A percentile compares a stretch with the other conserved stretches of the same genome.
Conservation (phyloP, 805 yeast genomes). For the Saturnispora gosingensis region DNA sequence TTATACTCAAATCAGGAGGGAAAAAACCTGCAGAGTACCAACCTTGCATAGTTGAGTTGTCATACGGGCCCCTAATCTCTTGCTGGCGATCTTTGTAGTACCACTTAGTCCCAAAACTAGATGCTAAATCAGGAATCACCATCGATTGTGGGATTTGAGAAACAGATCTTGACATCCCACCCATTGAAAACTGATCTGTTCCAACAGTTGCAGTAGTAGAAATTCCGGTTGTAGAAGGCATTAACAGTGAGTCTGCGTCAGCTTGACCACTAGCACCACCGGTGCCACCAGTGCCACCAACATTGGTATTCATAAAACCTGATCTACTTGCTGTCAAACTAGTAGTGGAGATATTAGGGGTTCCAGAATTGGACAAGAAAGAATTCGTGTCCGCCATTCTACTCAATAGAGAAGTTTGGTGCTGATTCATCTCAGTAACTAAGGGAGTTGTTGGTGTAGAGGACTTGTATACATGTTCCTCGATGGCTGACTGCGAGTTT, state of each 20-base stretch:
- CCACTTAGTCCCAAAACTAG: conserved; percentile 35
- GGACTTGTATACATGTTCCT: conserved; percentile 12
- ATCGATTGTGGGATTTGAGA: not conserved
- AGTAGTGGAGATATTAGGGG: not conserved
- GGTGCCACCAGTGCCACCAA: not conserved
- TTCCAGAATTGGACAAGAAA: not conserved
- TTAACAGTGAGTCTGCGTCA: not conserved
- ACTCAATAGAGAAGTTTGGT: not conserved
- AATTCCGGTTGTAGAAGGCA: not conserved
- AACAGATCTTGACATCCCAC: not conserved
- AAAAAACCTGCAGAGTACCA: conserved; percentile 64
- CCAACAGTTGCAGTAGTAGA: not conserved
- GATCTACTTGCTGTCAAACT: not conserved
- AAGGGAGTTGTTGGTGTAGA: not conserved
- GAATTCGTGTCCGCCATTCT: not conserved
- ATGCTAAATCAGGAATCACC: not conserved
- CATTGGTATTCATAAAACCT: not conserved
- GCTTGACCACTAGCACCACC: not conserved
- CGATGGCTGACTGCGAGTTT: conserved; percentile 34
- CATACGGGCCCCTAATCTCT: conserved; percentile 74
- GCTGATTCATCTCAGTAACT: not conserved
- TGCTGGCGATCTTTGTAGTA: conserved; percentile 62
- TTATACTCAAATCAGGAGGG: conserved; percentile 41
- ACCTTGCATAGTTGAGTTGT: conserved; percentile 62
- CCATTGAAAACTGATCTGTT: not conserved